Evolutionary conservation across 2,329 filamentous ascomycete genomes (phyloP).

Genomic region (Simplicillium sp.): DNA sequence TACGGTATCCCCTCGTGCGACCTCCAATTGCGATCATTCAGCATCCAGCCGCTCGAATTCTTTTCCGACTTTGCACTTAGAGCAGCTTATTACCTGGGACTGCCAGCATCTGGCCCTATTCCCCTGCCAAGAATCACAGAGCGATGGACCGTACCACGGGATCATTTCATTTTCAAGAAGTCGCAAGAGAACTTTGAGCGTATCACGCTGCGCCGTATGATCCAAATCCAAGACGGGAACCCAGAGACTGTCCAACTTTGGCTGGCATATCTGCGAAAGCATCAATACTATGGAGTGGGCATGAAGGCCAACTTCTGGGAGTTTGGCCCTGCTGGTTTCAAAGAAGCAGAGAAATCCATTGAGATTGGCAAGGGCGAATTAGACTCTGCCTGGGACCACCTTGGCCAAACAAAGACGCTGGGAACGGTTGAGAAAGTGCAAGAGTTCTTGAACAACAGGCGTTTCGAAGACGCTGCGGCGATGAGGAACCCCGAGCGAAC

Average conservation of each 20-base stretch:
- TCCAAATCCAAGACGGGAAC: constrained; percentile 88
- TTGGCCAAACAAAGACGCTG: constrained; percentile 41
- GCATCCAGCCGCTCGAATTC: constrained; percentile 81
- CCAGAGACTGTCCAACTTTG: constrained; percentile 83
- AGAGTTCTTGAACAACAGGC: constrained; percentile 44
- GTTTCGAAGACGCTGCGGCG: constrained; percentile 26
- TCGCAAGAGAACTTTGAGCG: constrained; percentile 96
- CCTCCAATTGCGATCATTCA: constrained; percentile 88
- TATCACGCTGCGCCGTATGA: constrained; percentile 73
- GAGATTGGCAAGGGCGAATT: constrained; percentile 21
- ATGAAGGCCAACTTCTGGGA: constrained; percentile 99
- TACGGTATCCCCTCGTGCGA: constrained; percentile 80
- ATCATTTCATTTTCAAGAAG: constrained; percentile 94
- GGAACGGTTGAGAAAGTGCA: constrained; percentile 46
- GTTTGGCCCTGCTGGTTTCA: constrained; percentile 31
- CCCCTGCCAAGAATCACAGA: constrained; percentile 80
- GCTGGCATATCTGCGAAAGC: constrained; percentile 85
- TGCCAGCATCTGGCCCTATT: constrained; percentile 77
- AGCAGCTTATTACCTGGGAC: constrained; percentile 85
- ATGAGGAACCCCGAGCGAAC: too few relatives aligned
- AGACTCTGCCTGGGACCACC: constrained; percentile 43
- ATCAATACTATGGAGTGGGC: constrained; percentile 90
- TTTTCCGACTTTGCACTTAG: constrained; percentile 91
- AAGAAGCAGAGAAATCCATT: neutral
- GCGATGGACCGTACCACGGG: constrained; percentile 86